Conservation (phyloP, 139 green algal species). For the Spirogloea muscicola region DNA sequence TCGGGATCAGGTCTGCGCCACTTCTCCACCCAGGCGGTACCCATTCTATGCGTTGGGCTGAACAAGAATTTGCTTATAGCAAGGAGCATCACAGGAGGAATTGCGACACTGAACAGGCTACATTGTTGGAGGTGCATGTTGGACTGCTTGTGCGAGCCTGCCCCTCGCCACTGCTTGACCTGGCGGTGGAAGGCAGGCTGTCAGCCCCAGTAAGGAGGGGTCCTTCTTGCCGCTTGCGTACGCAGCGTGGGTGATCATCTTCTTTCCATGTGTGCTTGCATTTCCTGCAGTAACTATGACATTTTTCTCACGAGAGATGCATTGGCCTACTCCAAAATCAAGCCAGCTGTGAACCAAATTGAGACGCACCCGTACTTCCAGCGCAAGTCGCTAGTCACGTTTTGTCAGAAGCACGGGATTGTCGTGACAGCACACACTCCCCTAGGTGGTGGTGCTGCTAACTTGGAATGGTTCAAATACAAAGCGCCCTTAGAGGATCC, state of each 20-base stretch:
- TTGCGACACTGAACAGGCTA: too few species aligned
- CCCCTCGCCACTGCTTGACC: too few species aligned
- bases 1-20: slow-evolving; percentile 54
- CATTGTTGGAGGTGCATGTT: too few species aligned
- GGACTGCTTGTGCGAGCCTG: too few species aligned
- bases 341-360: slow-evolving; percentile 64
- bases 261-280: too few species aligned
- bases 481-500: slow-evolving; percentile 24
- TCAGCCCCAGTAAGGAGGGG: too few species aligned
- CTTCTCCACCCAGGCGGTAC: slow-evolving; percentile 33
- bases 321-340: slow-evolving; percentile 22
- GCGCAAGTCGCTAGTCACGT: slow-evolving; percentile 69
- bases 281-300: slow-evolving; percentile 43
- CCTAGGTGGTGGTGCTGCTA: slow-evolving; percentile 58
- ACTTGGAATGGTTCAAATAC: slow-evolving; percentile 30
- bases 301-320: slow-evolving; percentile 21
- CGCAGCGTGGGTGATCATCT: too few species aligned
- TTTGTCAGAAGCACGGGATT: slow-evolving; percentile 57
- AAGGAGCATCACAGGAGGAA: too few species aligned
- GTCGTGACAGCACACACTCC: slow-evolving; percentile 88
- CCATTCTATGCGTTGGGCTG: slow-evolving; percentile 10
- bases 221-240: too few species aligned
- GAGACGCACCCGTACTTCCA: slow-evolving; percentile 90
- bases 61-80: too few species aligned
- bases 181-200: too few species aligned